Percentiles rank a stretch among this genome's conserved stretches.
These are phyloP conservation scores for Soucietia sequanensis DNA, from an alignment of 805 yeast genomes.

Conservation along the genomic window DNA sequence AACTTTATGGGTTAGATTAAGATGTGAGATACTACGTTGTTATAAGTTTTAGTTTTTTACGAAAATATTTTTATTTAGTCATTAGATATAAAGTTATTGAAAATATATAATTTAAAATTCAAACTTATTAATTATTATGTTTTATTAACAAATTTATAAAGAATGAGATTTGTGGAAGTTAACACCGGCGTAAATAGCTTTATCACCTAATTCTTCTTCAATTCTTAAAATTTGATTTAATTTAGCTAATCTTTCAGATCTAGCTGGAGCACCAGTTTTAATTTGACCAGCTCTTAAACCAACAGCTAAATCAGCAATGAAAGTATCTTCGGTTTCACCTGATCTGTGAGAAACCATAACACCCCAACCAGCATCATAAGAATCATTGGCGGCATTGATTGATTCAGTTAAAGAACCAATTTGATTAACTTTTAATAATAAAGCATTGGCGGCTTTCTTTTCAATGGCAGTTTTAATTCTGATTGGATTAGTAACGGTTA, in stretches of 20 bases:
- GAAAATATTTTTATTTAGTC: too few relatives aligned
- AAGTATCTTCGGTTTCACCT: constrained; percentile 99
- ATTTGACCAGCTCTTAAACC: constrained; percentile 99
- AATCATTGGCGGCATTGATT: constrained; percentile 93
- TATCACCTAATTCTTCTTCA: constrained; percentile 97
- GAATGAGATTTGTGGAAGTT: constrained; percentile 66
- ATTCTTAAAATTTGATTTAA: constrained; percentile 97
- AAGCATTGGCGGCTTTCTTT: constrained; percentile 92
- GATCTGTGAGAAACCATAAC: constrained; percentile 99
- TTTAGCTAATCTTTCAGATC: constrained; percentile 99
- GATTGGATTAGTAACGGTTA: constrained; percentile 96
- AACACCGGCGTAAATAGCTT: constrained; percentile 93
- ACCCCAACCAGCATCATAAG: constrained; percentile 98
- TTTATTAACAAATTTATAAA: constrained; percentile 28
- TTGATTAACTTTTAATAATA: constrained; percentile 97
- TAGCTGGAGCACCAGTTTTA: constrained; percentile 99
- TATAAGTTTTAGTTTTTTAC: too few relatives aligned
- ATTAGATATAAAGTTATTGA: background rate
- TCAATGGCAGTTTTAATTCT: constrained; percentile 96
- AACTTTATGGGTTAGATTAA: too few relatives aligned
- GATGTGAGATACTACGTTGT: too few relatives aligned
- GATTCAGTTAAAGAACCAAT: constrained; percentile 96
- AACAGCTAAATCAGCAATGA: constrained; percentile 96
- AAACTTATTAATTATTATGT: background rate
- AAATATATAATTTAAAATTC: too few relatives aligned